Evolutionary conservation across 345 rosid species (phyloP).

Genomic region (Acer campestre): DNA sequence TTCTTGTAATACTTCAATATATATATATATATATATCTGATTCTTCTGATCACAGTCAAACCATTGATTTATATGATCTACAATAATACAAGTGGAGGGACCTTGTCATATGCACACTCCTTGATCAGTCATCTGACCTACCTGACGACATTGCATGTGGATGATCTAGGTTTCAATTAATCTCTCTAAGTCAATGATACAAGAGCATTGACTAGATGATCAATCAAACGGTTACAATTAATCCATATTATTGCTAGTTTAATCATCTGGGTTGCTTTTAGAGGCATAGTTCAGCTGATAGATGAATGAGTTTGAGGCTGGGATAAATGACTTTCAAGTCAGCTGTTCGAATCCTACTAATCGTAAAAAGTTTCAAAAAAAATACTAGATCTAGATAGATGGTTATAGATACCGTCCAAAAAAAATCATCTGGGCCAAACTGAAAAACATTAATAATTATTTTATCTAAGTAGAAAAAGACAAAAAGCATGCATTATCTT

Average conservation of each 20-base stretch:
- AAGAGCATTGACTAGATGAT: background rate
- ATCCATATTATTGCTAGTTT: background rate
- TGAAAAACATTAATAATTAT: too few species aligned
- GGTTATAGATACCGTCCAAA: too few species aligned
- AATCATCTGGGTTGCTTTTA: background rate
- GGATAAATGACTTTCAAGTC: too few species aligned
- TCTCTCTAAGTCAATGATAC: background rate
- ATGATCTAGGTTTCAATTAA: background rate
- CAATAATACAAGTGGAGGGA: constrained; percentile 7
- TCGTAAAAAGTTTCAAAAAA: too few species aligned
- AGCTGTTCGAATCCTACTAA: too few species aligned
- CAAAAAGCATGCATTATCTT: background rate
- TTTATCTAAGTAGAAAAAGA: too few species aligned
- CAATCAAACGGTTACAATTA: background rate
- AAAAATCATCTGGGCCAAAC: background rate
- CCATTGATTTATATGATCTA: background rate
- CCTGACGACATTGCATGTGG: constrained; percentile 13
- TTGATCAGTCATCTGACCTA: background rate
- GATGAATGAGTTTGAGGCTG: too few species aligned
- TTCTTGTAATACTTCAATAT: too few species aligned
- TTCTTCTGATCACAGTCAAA: constrained; percentile 2
- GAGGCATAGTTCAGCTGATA: too few species aligned
- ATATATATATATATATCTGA: too few species aligned
- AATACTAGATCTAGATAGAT: too few species aligned
- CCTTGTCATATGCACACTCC: background rate